Evolutionary conservation across 176 grass and related monocot species (phyloP).

Genomic region (Raddia guianensis): DNA sequence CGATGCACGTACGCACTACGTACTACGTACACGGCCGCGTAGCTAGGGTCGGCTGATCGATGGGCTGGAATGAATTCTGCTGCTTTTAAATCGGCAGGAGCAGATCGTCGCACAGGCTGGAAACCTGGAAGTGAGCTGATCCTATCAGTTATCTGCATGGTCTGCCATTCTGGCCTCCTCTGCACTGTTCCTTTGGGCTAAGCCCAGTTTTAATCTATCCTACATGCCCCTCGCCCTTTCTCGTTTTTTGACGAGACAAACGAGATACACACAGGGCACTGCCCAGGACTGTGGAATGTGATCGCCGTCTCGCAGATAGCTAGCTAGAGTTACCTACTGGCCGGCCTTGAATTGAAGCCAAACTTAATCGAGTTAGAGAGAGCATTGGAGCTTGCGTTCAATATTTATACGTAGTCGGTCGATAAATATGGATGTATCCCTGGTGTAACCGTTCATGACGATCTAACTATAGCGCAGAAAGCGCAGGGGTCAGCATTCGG

Average conservation of each 20-base stretch:
- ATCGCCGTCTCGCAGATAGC: no score
- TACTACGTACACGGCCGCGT: no score
- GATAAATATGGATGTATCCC: no score
- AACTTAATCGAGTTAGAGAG: no score
- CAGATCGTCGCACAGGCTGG: neutral
- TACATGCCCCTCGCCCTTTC: no score
- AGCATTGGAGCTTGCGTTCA: no score
- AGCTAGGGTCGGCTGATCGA: no score
- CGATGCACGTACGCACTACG: no score
- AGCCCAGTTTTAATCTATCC: neutral
- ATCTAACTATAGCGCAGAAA: no score
- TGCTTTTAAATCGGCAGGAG: neutral
- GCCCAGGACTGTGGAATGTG: neutral
- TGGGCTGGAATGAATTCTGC: neutral
- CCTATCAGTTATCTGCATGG: neutral
- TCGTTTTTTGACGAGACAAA: neutral
- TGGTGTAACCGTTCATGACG: no score
- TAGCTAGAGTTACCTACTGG: neutral
- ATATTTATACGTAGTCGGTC: no score
- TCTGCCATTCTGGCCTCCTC: conserved; percentile 7
- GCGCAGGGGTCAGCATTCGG: no score
- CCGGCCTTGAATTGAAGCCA: neutral
- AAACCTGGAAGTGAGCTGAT: neutral
- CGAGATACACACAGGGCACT: neutral
- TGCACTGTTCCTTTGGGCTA: conserved; percentile 12